These are phyloP conservation scores for Colletotrichum sp. DNA, from an alignment of 2,329 filamentous ascomycete genomes.

Conservation along the genomic window DNA sequence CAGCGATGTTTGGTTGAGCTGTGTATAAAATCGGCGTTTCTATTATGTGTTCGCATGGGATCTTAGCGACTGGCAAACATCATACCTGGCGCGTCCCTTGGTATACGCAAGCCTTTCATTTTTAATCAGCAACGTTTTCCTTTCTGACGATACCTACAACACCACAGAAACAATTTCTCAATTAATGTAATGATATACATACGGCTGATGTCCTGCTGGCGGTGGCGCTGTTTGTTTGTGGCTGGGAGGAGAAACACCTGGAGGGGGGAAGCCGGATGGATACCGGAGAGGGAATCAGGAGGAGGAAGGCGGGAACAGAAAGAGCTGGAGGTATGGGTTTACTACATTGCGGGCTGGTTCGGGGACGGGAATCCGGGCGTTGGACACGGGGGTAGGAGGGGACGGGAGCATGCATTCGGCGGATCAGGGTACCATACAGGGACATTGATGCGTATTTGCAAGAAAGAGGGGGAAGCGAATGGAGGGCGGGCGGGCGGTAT, in stretches of 20 bases:
- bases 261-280: neutral
- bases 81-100: neutral
- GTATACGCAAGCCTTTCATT: neutral
- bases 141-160: conserved; percentile 13
- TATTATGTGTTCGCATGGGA: neutral
- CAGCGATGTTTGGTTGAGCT: neutral
- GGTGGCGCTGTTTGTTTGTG: conserved; percentile 21
- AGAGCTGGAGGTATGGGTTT: neutral
- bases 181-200: conserved; percentile 23
- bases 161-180: conserved; percentile 8
- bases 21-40: conserved; percentile 1
- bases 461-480: neutral
- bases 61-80: conserved; percentile 1
- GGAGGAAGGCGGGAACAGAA: neutral
- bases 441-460: neutral
- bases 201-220: conserved; percentile 16
- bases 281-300: neutral
- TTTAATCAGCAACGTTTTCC: neutral
- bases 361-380: neutral
- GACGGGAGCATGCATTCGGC: neutral
- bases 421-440: neutral
- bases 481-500: neutral
- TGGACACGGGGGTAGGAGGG: neutral
- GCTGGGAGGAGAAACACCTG: neutral
- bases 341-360: neutral